Evolutionary conservation across 2,329 filamentous ascomycete species (phyloP), one percentile per base, ranked within the genome.

Genomic region (Cladosporium halotolerans): DNA sequence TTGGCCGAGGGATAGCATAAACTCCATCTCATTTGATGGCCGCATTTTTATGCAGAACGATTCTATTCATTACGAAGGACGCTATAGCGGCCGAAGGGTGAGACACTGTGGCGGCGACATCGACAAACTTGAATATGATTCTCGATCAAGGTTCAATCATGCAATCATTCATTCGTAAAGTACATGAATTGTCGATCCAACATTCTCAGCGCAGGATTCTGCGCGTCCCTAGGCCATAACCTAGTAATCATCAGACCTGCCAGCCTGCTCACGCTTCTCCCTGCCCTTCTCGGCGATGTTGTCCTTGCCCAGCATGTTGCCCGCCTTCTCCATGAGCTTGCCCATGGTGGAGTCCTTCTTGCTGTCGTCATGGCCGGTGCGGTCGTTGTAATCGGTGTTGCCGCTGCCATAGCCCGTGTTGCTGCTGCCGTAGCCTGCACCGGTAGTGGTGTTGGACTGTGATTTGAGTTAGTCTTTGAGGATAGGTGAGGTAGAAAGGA

Each of bases 301-400:
- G 13, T 75, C 70, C 59, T 72, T 80, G 51, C 75, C 67, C 57
- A 84, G 60, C 46, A 77, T 60, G 10, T 68, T 65, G 8, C 80
- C 79, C 5, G 75, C 76, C 72, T 81, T 83, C 69, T 84, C 79
- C 66, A 83, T 70, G 19, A 83, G 53, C 68, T 80, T 82, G 44
- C 80, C 80, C 18, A 80, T 50, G 13, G 73, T 75, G 47, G 76
- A 79, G 62, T 79, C 75, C 62, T 44, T 16, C 31, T 53, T 41
- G 34, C n/a, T 16, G 53, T 57, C 52, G 19, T 54, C 54, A n/a
- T 45, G 47, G 23, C 23, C 14, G 38, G 14, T 14, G 36, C n/a
- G 19, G 47, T 50, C 34, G 42, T 48, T 19, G 16, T 9, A n/a
- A 38, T 58, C 54, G 54, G 38, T 57, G 47, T 45, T 44, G 33